Evolutionary conservation across 352 stramenopile genomes (phyloP), one percentile per base, ranked within the genome.

Genomic region (Phytophthora quininea): DNA sequence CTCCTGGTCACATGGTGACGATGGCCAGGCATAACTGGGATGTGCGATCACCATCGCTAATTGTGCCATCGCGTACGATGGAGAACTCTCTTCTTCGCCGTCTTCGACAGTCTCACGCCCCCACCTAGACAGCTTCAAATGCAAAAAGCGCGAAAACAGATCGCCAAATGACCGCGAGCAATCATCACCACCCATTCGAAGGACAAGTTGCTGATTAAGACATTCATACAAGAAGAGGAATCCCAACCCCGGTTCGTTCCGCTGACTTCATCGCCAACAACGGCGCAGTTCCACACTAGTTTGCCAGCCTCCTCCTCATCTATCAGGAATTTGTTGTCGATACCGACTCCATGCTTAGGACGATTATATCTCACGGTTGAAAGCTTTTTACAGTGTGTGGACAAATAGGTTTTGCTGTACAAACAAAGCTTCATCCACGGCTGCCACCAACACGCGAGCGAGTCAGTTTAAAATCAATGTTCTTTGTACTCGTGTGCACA

Each of bases 201-300:
- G 60, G 4, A 84, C 58, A 42, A 95, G 68, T 50, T 94, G 82
- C 11, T 78, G 68, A 58, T 91, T 89, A 2, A 96, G 49, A 52
- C 86, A 95, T 53, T 96, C 86, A 54, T 95, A 96, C 48, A 96
- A 67, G 48, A 95, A 94, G 95, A 37, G 47, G 90, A 95, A 1
- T 87, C 89, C 19, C 94, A 38, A 0, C 88, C 84, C 35, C 89
- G 86, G 43, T 95, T 96, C 31, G 80, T 76, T 35, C 89, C 89
- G 50, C 87, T 95, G 37, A 93, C 79, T 65, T 96, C 89, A 49
- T 96, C 89, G 4, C 86, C 84, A 30, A 96, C 79, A 35, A 94
- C 74, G 1, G 80, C 80, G 32, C 86, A 92, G 43, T 94, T 92
- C 89, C 89, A 96, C 5, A 95, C 74, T 2, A 96, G 73, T 58